Evolutionary conservation across 768 basidiomycete genomes (phyloP).

Genomic region (Chalciporus chontae): DNA sequence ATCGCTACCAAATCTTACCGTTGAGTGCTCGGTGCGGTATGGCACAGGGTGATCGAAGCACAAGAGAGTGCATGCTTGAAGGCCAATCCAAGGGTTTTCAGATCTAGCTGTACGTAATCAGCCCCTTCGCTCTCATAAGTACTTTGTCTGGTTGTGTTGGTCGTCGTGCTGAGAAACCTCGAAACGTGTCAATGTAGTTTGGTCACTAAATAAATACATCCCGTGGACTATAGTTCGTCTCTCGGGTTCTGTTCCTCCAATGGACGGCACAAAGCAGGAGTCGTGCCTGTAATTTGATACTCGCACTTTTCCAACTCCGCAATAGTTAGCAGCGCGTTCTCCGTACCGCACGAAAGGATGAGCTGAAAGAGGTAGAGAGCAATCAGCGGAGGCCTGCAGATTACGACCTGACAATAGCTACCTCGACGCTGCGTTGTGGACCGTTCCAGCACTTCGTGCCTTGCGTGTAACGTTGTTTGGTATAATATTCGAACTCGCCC

Average conservation of each 20-base stretch:
- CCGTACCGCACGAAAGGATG: constrained; percentile 76
- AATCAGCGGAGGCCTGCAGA: constrained; percentile 3
- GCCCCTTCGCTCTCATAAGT: not conserved
- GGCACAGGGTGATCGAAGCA: not conserved
- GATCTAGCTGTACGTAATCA: not conserved
- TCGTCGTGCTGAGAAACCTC: not conserved
- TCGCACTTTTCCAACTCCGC: constrained; percentile 96
- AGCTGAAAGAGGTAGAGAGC: constrained; percentile 44
- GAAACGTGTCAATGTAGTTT: not conserved
- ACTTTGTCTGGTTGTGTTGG: not conserved
- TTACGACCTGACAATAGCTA: constrained; percentile 32
- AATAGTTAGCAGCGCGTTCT: constrained; percentile 75
- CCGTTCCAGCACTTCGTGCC: constrained; percentile 97
- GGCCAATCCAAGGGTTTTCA: too few species aligned
- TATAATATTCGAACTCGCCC: constrained; percentile 73
- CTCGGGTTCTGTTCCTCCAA: constrained; percentile 33
- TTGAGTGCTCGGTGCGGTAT: not conserved
- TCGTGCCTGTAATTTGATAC: constrained; percentile 82
- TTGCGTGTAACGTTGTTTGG: constrained; percentile 74
- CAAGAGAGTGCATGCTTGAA: not conserved
- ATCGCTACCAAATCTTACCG: not conserved
- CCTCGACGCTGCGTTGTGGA: constrained; percentile 80
- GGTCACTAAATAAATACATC: constrained; percentile 4
- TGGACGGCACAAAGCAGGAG: constrained; percentile 73
- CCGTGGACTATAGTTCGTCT: constrained; percentile 25